Evolutionary conservation across 768 basidiomycete species (phyloP), one percentile per base, ranked within the genome.

Genomic region (Albatrellus ellisii): DNA sequence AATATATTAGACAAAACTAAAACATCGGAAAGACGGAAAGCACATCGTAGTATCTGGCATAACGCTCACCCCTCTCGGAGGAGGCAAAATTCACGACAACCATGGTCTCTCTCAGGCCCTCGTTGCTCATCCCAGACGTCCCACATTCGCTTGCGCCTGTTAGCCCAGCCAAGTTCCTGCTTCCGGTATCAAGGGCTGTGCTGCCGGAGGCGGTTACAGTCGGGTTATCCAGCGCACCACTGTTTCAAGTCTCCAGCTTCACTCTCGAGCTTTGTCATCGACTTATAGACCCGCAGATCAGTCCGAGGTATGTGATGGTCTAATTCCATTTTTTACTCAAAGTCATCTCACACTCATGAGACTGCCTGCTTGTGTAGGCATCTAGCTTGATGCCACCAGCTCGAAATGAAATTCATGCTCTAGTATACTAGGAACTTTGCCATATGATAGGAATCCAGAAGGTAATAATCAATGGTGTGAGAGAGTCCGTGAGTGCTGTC

Each of bases 181-280:
- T 0, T 99, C 98, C 58, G 94, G 94, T 52, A 95, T 99, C 69
- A 99, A 99, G 63, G 94, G 94, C 51, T 95, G 94, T 53, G 94
- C 94, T 27, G 94, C 94, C 32, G 94, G 95, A 29, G 94, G 94
- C 46, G 94, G 94, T 40, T 99, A 98, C 67, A 90, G 88, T 58
- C 92, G 95, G 58, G 87, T 99, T 55, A 98, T 98, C 63, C 94
- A n/a, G n/a, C n/a, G n/a, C n/a, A n/a, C n/a, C n/a, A n/a, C n/a
- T n/a, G n/a, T n/a, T n/a, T n/a, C n/a, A n/a, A n/a, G n/a, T n/a
- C n/a, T n/a, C n/a, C n/a, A n/a, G n/a, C n/a, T n/a, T n/a, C n/a
- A n/a, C n/a, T n/a, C n/a, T n/a, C n/a, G n/a, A n/a, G n/a, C n/a
- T n/a, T n/a, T n/a, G n/a, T n/a, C n/a, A n/a, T n/a, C n/a, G 12